Base-by-base conservation (phyloP, 164 flowering plant genomes). In the Vitis labrusca region DNA sequence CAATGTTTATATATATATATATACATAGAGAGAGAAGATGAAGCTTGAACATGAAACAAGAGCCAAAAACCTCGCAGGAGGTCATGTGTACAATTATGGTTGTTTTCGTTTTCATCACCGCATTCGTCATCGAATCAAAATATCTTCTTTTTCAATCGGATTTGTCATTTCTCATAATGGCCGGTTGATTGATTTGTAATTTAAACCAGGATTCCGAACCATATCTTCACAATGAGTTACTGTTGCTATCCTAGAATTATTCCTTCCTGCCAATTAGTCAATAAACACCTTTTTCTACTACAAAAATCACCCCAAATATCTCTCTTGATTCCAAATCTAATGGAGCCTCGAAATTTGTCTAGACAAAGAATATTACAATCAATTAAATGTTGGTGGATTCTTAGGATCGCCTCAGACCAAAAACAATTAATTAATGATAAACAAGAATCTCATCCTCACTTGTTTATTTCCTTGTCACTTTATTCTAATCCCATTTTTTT, bases 11-110 rank as follows among this genome's bases (percentile, higher is more conserved):
- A 14, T 61, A 23, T 23, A 23, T 23, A 23, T 23, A 23, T 23
- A 23, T 23, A 23, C 2, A 23, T 23, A 23, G 27, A 23, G 27
- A 23, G 27, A 37, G 2, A 37, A 37, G 44, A 8, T 16, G 61
- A 11, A 58, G 61, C 61, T 16, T 47, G 49, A 69, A 60, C 11
- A 59, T 50, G 74, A 48, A 53, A 29, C 64, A 71, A 59, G 68
- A 68, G 70, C 69, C 72, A 51, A 54, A 68, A 76, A n/a, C 54
- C 53, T 53, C 62, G 76, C 66, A 11, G 3, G 3, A 60, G 14
- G 67, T 71, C 74, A 70, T 73, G 78, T 73, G 77, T 60, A 32
- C 10, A 48, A 58, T 64, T 58, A 69, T 52, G 57, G n/a, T 67
- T 50, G 9, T 5, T 3, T 37, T 64, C 15, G 10, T 47, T 30